These are phyloP conservation scores for Calcarisporium arbuscula DNA, from an alignment of 2,329 filamentous ascomycete genomes.

Conservation along the genomic window DNA sequence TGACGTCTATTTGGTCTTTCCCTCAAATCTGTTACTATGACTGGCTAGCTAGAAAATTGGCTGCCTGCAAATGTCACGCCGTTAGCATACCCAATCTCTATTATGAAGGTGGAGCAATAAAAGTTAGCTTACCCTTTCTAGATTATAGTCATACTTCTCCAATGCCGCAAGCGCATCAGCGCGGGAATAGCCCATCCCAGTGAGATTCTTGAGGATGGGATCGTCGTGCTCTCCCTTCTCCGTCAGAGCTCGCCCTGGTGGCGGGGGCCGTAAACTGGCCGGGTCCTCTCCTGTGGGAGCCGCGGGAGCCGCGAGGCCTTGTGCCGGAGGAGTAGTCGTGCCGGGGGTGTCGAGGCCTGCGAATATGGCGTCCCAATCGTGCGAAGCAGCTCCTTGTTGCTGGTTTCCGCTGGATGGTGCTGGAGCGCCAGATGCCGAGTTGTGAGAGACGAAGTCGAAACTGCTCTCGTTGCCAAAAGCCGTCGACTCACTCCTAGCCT, in stretches of 20 bases:
- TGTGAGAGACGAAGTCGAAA: constrained; percentile 50
- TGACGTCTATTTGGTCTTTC: too few species aligned
- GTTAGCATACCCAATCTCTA: constrained; percentile 11
- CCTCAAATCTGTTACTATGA: too few species aligned
- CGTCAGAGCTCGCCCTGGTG: constrained; percentile 59
- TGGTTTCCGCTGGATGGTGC: constrained; percentile 33
- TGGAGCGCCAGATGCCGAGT: constrained; percentile 21
- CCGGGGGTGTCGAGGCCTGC: constrained; percentile 62
- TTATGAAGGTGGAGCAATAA: constrained; percentile 1
- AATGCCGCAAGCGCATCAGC: constrained; percentile 69
- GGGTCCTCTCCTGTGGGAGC: constrained; percentile 8
- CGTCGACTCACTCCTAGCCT: constrained; percentile 46
- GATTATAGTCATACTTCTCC: constrained; percentile 93
- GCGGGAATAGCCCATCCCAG: constrained; percentile 80
- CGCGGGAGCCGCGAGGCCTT: constrained; percentile 3
- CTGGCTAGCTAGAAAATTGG: constrained; percentile 50
- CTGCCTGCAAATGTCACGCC: constrained; percentile 31
- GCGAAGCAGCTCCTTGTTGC: constrained; percentile 41
- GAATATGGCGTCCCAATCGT: constrained; percentile 96
- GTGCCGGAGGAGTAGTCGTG: constrained; percentile 19
- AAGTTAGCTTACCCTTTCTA: constrained; percentile 71
- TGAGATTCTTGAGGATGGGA: constrained; percentile 82
- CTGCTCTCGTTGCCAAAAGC: constrained; percentile 49
- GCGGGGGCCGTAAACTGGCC: constrained; percentile 19
- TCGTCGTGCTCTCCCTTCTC: constrained; percentile 79